These are phyloP conservation scores for Hamamelis virginiana DNA, from an alignment of 164 flowering plant species.

Conservation along the genomic window DNA sequence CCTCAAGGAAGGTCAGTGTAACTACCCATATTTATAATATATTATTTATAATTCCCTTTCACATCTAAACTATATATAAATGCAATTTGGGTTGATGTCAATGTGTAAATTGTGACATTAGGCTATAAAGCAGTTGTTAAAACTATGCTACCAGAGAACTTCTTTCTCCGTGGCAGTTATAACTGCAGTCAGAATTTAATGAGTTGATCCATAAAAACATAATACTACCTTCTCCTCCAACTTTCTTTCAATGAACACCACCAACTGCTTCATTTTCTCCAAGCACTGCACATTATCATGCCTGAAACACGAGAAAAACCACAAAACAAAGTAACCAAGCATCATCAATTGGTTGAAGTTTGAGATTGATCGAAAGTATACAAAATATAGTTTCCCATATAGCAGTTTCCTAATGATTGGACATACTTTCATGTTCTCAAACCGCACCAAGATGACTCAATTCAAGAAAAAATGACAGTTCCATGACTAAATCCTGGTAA, in stretches of 20 bases:
- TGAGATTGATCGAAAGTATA: neutral
- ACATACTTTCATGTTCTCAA: neutral
- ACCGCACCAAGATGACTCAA: neutral
- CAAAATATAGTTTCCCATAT: neutral
- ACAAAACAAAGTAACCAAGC: neutral
- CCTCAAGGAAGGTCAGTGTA: too few relatives aligned
- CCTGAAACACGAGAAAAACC: constrained; percentile 46
- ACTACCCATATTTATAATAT: too few relatives aligned
- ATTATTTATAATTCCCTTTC: too few relatives aligned
- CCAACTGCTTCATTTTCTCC: constrained; percentile 91
- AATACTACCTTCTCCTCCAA: constrained; percentile 77
- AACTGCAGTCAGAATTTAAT: too few relatives aligned
- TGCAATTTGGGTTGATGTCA: too few relatives aligned
- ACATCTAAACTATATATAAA: too few relatives aligned
- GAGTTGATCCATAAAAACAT: neutral
- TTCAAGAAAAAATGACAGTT: neutral
- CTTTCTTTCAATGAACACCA: constrained; percentile 74
- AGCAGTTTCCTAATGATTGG: neutral
- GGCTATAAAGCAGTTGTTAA: too few relatives aligned
- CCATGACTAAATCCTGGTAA: neutral
- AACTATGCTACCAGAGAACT: too few relatives aligned
- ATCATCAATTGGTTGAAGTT: neutral
- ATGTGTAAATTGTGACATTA: too few relatives aligned
- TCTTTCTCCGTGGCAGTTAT: neutral
- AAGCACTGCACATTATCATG: constrained; percentile 86